Conservation (phyloP, 371 early-diverging fungal species). For the Mortierella sp. region DNA sequence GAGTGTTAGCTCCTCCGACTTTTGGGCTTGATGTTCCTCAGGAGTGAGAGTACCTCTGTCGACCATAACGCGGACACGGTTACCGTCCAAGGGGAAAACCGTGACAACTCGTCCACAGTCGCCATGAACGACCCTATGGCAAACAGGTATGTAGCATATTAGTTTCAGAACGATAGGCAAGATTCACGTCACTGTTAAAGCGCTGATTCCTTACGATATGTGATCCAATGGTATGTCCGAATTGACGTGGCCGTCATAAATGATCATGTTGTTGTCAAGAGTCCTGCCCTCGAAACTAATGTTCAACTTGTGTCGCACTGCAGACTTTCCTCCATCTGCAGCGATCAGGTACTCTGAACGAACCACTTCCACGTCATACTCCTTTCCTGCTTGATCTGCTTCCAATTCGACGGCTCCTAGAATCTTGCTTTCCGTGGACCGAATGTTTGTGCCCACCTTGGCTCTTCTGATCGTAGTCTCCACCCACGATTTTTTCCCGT, state of each 20-base stretch:
- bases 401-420: slow-evolving; percentile 18
- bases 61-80: slow-evolving; percentile 24
- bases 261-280: slow-evolving; percentile 27
- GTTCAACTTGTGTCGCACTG: slow-evolving; percentile 33
- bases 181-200: no score
- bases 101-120: slow-evolving; percentile 18
- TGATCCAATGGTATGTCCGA: slow-evolving; percentile 11
- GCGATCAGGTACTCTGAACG: slow-evolving; percentile 35
- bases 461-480: slow-evolving; percentile 37
- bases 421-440: slow-evolving; percentile 5
- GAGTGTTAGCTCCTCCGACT: slow-evolving; percentile 19
- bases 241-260: slow-evolving; percentile 33
- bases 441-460: slow-evolving; percentile 4
- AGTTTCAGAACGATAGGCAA: no score
- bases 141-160: no score
- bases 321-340: slow-evolving; percentile 37
- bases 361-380: slow-evolving; percentile 31
- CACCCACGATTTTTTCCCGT: slow-evolving; percentile 10
- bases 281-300: slow-evolving; percentile 35
- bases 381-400: slow-evolving; percentile 16
- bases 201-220: slow-evolving; percentile 18
- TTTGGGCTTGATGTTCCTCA: slow-evolving; percentile 27
- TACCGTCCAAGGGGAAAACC: slow-evolving; percentile 28
- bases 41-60: slow-evolving; percentile 38
- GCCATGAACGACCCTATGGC: slow-evolving; percentile 18